phyloP scores from a whole-genome alignment of 1,139 yeast genomes.

The Pichia sp. region DNA sequence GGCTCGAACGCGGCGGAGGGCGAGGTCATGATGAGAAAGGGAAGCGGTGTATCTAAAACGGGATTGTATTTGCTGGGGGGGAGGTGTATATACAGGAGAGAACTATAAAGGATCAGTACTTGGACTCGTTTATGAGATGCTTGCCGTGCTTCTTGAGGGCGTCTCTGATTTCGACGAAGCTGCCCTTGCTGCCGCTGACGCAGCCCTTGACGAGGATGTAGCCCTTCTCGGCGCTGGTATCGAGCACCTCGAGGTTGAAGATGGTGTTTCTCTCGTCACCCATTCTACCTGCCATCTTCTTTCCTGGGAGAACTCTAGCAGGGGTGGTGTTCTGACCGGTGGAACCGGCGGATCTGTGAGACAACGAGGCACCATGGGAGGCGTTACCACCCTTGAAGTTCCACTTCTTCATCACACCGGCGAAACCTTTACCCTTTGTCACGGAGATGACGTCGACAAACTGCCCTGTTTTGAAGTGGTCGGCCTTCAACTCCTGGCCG shows the following conservation, averaged over 20 bases:
- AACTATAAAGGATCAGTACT: slow-evolving; percentile 5
- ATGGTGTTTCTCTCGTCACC: slow-evolving; percentile 74
- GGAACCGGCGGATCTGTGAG: slow-evolving; percentile 97
- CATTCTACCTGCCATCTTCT: slow-evolving; percentile 98
- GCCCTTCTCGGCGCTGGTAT: slow-evolving; percentile 77
- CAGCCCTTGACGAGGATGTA: slow-evolving; percentile 82
- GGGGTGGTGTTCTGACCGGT: slow-evolving; percentile 95
- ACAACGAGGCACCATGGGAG: slow-evolving; percentile 90
- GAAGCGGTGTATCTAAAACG: too few species aligned
- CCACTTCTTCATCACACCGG: slow-evolving; percentile 97
- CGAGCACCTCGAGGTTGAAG: slow-evolving; percentile 71
- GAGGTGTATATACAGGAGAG: not conserved
- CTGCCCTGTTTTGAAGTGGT: slow-evolving; percentile 80
- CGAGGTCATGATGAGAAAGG: too few species aligned
- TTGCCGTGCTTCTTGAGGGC: slow-evolving; percentile 48
- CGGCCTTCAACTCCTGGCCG: slow-evolving; percentile 78
- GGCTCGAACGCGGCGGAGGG: too few species aligned
- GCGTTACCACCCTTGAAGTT: slow-evolving; percentile 90
- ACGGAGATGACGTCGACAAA: slow-evolving; percentile 73
- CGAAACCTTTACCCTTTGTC: slow-evolving; percentile 94
- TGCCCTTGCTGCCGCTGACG: slow-evolving; percentile 84
- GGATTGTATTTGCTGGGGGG: too few species aligned
- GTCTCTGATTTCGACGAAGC: slow-evolving; percentile 72
- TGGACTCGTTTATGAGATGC: slow-evolving; percentile 22
- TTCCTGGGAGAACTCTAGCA: slow-evolving; percentile 94